A percentile compares a stretch with the other conserved stretches of the same genome.
These are phyloP conservation scores for Alternaria solani DNA, from an alignment of 2,329 filamentous ascomycete species.

Conservation along the genomic window DNA sequence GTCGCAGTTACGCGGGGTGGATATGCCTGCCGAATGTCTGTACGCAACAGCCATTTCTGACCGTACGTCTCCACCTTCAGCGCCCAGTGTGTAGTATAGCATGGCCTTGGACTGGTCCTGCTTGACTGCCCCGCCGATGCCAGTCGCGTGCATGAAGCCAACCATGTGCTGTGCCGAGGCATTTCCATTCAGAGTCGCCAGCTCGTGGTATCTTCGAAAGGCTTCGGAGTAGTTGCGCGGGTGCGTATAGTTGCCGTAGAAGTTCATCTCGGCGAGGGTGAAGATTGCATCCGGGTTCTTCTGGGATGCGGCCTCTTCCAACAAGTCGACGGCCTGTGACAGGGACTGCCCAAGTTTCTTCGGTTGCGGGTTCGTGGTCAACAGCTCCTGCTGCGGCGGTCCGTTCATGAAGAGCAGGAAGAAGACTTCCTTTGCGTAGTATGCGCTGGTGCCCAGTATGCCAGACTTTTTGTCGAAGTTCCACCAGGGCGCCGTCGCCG, in stretches of 20 bases:
- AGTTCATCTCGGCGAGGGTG: conserved; percentile 91
- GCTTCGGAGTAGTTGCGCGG: conserved; percentile 81
- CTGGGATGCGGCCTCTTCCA: conserved; percentile 65
- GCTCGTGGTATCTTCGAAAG: conserved; percentile 79
- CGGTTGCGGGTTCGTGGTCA: conserved; percentile 47
- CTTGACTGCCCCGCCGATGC: conserved; percentile 80
- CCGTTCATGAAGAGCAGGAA: conserved; percentile 71
- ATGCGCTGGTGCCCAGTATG: conserved; percentile 62
- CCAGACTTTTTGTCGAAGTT: conserved; percentile 63
- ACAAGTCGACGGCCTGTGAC: conserved; percentile 64
- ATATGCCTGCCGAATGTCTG: conserved; percentile 84
- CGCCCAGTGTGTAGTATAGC: conserved; percentile 93
- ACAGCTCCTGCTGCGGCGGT: conserved; percentile 58
- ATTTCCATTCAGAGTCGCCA: conserved; percentile 82
- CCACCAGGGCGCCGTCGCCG: conserved; percentile 52
- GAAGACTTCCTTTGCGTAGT: conserved; percentile 70
- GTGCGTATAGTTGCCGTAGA: conserved; percentile 92
- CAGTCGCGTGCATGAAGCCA: conserved; percentile 94
- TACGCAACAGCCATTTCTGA: conserved; percentile 95
- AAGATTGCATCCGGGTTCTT: conserved; percentile 84
- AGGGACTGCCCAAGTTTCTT: conserved; percentile 61
- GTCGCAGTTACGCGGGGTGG: conserved; percentile 85
- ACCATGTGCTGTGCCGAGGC: conserved; percentile 95
- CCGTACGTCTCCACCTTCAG: conserved; percentile 78
- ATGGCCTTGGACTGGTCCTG: conserved; percentile 90